Evolutionary conservation across 2,329 filamentous ascomycete genomes (phyloP), one percentile per base, ranked within the genome.

Genomic region (Pseudocercospora crystallina): DNA sequence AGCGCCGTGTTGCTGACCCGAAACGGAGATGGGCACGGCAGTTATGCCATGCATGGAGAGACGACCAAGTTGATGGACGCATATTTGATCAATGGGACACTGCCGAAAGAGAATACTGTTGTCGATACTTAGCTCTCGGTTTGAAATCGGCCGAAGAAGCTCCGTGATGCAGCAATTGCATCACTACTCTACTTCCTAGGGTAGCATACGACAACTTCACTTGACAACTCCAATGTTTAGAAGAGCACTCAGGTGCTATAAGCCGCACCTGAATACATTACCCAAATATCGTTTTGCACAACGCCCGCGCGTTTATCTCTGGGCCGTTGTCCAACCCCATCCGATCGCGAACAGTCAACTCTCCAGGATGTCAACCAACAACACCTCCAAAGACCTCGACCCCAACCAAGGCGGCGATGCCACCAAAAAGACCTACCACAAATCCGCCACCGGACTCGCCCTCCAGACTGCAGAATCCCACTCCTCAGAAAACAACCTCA

Each of bases 391-490:
- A 26, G 61, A 63, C 9, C 60, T 70, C 63, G 73, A 77, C 65
- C 67, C 72, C 59, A 76, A 72, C 54, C 75, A 76, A 55, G 67
- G 70, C 49, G 64, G 72, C 53, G 76, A 87, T 54, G 44, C 71
- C 4, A 67, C 64, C 31, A 77, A 78, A 75, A 90, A 89, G 71
- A 82, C 81, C 2, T 82, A 84, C 58, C 81, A 85, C 66, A 87
- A 84, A 62, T 87, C 84, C 67, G 84, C 87, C 13, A 88, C 86
- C 2, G 89, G 88, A 8, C 70, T 78, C 47, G 89, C 90, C 15
- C 76, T 84, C 42, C 71, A 76, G 39, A 95, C 89, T 2, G 85
- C 81, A 7, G 82, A 83, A 64, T 84, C 80, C 46, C 90, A 89
- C 62, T 76, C 80, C n/a, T 81, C 81, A 53, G 86, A 90, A 5